phyloP scores from a whole-genome alignment of 2,329 filamentous ascomycete genomes.

The Colletotrichum lupini region DNA sequence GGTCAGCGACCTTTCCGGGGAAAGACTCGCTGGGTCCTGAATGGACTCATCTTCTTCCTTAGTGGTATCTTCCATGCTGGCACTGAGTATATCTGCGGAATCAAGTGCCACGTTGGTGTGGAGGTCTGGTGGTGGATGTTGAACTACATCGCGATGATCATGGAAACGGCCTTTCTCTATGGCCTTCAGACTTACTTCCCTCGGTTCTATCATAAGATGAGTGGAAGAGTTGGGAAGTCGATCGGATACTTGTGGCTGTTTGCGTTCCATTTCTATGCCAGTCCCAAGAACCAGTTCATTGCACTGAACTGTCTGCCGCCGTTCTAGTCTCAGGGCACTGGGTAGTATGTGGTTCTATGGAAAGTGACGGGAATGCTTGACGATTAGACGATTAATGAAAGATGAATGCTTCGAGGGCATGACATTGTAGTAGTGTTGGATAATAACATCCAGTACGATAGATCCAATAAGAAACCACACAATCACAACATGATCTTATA shows the following conservation, averaged over 20 bases:
- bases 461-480: too few species aligned
- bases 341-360: not conserved
- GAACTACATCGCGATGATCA: slow-evolving; percentile 14
- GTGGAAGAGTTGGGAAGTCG: slow-evolving; percentile 9
- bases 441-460: too few species aligned
- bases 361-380: not conserved
- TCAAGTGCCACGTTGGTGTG: slow-evolving; percentile 16
- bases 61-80: slow-evolving; percentile 28
- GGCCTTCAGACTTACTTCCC: not conserved
- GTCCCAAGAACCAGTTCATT: slow-evolving; percentile 9
- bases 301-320: slow-evolving; percentile 1
- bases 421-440: not conserved
- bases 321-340: not conserved
- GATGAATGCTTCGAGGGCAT: not conserved
- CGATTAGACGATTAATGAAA: not conserved
- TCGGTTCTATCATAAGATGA: slow-evolving; percentile 11
- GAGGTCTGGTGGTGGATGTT: slow-evolving; percentile 29
- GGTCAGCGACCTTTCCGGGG: slow-evolving; percentile 9
- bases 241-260: slow-evolving; percentile 26
- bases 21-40: slow-evolving; percentile 32
- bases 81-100: slow-evolving; percentile 9
- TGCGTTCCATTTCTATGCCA: slow-evolving; percentile 17
- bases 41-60: slow-evolving; percentile 28
- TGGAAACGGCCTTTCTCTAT: slow-evolving; percentile 18
- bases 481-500: too few species aligned